Conservation (phyloP, 139 green algal genomes). For the Pseudopediastrum boryanum region DNA sequence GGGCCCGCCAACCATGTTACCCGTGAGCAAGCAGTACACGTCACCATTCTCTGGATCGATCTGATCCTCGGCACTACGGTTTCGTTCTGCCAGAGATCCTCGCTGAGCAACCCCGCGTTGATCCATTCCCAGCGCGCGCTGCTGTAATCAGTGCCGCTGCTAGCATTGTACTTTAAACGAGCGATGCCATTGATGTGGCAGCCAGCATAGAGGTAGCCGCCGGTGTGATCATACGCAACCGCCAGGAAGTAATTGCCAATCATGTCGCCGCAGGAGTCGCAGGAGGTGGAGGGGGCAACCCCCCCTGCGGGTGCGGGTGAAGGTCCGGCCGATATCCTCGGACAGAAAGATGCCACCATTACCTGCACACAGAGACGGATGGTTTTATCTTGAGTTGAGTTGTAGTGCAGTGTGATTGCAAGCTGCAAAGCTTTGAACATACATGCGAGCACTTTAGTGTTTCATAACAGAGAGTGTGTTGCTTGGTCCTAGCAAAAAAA, state of each 20-base stretch:
- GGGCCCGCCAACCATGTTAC: too few species aligned
- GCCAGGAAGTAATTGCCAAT: slow-evolving; percentile 6
- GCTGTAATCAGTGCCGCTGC: too few species aligned
- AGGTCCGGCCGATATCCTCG: background rate
- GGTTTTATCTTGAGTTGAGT: too few species aligned
- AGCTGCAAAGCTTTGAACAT: too few species aligned
- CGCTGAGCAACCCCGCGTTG: background rate
- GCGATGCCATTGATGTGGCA: slow-evolving; percentile 7
- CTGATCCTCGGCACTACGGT: slow-evolving; percentile 1
- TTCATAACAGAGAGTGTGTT: too few species aligned
- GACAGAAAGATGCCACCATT: background rate
- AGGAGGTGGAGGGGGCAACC: background rate
- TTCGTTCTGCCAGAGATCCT: background rate
- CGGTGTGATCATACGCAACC: background rate
- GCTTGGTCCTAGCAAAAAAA: too few species aligned
- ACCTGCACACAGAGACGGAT: too few species aligned
- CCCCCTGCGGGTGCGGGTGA: background rate
- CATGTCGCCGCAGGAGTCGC: slow-evolving; percentile 10
- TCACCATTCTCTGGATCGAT: slow-evolving; percentile 15
- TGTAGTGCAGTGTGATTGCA: too few species aligned
- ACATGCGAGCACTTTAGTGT: too few species aligned
- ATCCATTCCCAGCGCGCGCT: slow-evolving; percentile 11
- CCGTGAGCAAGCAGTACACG: too few species aligned
- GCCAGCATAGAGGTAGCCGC: slow-evolving; percentile 8
- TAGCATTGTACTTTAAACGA: background rate